These are phyloP conservation scores for Fusarium sp. DNA, from an alignment of 2,329 filamentous ascomycete species.

Conservation along the genomic window DNA sequence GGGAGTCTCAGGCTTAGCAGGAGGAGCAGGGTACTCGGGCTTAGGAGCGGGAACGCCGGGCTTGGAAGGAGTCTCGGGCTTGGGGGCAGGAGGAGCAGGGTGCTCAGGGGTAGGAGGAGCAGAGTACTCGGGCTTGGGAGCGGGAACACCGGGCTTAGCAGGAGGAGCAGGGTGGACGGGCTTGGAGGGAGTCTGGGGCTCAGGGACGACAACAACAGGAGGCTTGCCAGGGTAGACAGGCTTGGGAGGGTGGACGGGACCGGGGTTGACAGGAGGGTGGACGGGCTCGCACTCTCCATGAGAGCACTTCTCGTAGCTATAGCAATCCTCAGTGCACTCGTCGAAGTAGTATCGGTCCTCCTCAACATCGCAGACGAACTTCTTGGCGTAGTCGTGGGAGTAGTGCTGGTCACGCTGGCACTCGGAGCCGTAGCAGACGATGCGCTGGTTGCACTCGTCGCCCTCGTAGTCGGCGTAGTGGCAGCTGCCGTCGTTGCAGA, in stretches of 20 bases:
- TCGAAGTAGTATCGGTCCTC: slow-evolving; percentile 51
- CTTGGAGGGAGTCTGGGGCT: slow-evolving; percentile 9
- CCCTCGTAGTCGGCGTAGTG: slow-evolving; percentile 51
- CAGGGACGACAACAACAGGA: slow-evolving; percentile 32
- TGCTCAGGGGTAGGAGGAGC: background rate
- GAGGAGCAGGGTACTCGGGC: slow-evolving; percentile 1
- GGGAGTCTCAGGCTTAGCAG: background rate
- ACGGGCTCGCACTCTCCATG: slow-evolving; percentile 46
- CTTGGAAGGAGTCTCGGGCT: background rate
- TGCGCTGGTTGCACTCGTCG: slow-evolving; percentile 52
- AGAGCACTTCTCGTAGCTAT: slow-evolving; percentile 46
- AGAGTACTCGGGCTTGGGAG: slow-evolving; percentile 6
- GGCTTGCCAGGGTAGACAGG: slow-evolving; percentile 9
- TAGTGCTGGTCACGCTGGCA: slow-evolving; percentile 50
- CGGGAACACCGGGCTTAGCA: background rate
- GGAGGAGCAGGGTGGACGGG: background rate
- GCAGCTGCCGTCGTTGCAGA: slow-evolving; percentile 52
- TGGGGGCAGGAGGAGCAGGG: background rate
- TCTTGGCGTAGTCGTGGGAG: slow-evolving; percentile 50
- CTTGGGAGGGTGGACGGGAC: slow-evolving; percentile 19
- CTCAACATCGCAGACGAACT: slow-evolving; percentile 51
- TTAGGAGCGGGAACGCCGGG: background rate
- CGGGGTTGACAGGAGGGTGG: slow-evolving; percentile 22
- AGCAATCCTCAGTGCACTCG: slow-evolving; percentile 51
- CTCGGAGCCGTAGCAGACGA: slow-evolving; percentile 52